Base-by-base conservation (phyloP, 768 basidiomycete species). In the Xerocomus brunneocitrinus region DNA sequence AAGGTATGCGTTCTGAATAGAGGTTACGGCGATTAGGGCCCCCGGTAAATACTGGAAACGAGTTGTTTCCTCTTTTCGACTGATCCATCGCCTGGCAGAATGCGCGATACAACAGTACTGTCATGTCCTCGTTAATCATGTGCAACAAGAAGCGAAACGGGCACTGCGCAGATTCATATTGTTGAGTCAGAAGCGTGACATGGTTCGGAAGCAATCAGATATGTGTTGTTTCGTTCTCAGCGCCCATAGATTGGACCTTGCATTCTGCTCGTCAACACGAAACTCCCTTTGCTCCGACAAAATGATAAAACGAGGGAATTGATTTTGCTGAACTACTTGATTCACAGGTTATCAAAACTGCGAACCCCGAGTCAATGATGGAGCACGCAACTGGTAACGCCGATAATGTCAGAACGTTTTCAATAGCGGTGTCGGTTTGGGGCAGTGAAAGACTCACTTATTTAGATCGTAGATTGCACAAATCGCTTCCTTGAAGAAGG, bases 1-100 rank as follows among this genome's bases (percentile, higher is more conserved):
- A 62, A 34, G 57, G 54, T 6, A 49, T 58, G 53, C 60, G 56
- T 3, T 61, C 60, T 7, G 28, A 52, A 45, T 50, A 50, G 42
- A 35, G 27, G 8, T 8, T n/a, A 8, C 16, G 2, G 9, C 10
- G 1, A 9, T 30, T 8, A 19, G 39, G 8, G 3, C 19, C 19
- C 19, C 19, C 8, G 19, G 39, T 24, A 9, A 22, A 19, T 9
- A 40, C 19, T 13, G 19, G 8, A 40, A 22, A 19, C 8, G 16
- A 19, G 7, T 40, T 19, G 19, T 40, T 40, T 19, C 8, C 6
- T 22, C 22, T 24, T 7, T 19, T 19, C 19, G 19, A 19, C 19
- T 22, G 7, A 40, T 22, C n/a, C 39, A 22, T 22, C 8, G 3
- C 6, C 39, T 40, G 19, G n/a, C 36, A 38, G 14, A 38, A 5